Percentiles rank a stretch among this genome's conserved stretches.
phyloP scores from a whole-genome alignment of 1,139 yeast species.

The Yamadazyma diddensiae region DNA sequence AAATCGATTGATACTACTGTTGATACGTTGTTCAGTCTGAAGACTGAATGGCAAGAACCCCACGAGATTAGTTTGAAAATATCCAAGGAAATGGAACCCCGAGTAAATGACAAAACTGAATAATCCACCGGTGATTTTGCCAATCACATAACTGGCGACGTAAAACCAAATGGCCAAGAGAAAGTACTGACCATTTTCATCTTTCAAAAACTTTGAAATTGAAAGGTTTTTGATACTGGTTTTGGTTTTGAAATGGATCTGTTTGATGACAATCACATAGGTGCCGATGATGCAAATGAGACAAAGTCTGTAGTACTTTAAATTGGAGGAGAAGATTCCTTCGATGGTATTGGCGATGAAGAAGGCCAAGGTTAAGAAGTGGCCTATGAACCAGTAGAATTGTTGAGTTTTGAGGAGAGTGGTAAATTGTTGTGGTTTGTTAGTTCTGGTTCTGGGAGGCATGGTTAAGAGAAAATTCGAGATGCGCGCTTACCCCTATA shows the following conservation, averaged over 20 bases:
- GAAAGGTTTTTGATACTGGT: slow-evolving; percentile 24
- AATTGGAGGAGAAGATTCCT: slow-evolving; percentile 28
- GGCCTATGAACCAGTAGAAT: slow-evolving; percentile 55
- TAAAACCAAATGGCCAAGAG: slow-evolving; percentile 39
- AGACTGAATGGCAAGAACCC: slow-evolving; percentile 19
- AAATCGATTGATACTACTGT: slow-evolving; percentile 28
- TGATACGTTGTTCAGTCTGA: slow-evolving; percentile 20
- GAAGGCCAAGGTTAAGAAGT: slow-evolving; percentile 36
- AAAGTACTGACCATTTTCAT: slow-evolving; percentile 53
- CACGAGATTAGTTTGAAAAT: slow-evolving; percentile 38
- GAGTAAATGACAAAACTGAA: slow-evolving; percentile 58
- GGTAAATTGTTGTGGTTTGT: slow-evolving; percentile 9
- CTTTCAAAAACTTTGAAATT: slow-evolving; percentile 23
- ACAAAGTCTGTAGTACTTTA: slow-evolving; percentile 35
- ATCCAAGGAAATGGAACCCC: slow-evolving; percentile 52
- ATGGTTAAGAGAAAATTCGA: not conserved
- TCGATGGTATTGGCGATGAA: slow-evolving; percentile 29
- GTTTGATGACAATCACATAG: slow-evolving; percentile 47
- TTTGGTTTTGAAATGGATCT: slow-evolving; percentile 34
- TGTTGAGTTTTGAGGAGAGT: slow-evolving; percentile 37
- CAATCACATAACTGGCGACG: slow-evolving; percentile 27
- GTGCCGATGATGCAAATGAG: slow-evolving; percentile 44
- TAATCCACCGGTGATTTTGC: slow-evolving; percentile 35
- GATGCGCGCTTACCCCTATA: too few relatives aligned
- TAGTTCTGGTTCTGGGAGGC: slow-evolving; percentile 1